Percentiles rank a stretch among this genome's conserved stretches.
Conservation (phyloP, 1,284 basidiomycete species). For the Fomitopsis pinicola region DNA sequence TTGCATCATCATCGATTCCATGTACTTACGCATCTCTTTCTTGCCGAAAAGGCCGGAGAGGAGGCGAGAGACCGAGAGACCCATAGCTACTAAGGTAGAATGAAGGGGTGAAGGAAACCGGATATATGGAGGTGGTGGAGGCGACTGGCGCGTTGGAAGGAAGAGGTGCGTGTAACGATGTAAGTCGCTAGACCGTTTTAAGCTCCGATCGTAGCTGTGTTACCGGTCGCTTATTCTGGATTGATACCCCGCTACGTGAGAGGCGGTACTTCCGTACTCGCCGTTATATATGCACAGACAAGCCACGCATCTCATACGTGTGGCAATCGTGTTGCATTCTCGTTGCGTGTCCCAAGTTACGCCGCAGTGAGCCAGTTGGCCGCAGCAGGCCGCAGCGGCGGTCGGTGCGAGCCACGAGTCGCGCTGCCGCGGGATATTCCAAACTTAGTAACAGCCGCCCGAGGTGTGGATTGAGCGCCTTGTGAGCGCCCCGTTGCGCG, state of each 20-base stretch:
- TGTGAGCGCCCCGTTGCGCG: too few species aligned
- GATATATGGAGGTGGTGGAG: conserved; percentile 18
- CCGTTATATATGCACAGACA: background rate
- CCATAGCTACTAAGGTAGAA: conserved; percentile 50
- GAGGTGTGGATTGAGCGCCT: too few species aligned
- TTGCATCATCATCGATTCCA: conserved; percentile 22
- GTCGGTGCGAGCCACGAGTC: background rate
- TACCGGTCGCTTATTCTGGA: background rate
- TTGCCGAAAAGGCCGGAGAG: conserved; percentile 93
- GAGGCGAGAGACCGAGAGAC: conserved; percentile 80
- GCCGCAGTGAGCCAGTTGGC: background rate
- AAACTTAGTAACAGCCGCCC: background rate
- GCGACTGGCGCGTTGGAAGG: conserved; percentile 15
- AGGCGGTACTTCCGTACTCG: background rate
- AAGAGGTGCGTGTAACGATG: conserved; percentile 19
- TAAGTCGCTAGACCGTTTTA: conserved; percentile 18
- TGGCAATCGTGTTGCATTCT: background rate
- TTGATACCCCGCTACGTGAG: background rate
- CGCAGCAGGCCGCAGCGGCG: background rate
- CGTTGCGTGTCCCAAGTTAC: background rate
- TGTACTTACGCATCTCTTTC: conserved; percentile 95
- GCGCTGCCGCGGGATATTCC: background rate
- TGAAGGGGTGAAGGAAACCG: conserved; percentile 15
- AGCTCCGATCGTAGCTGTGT: conserved; percentile 25
- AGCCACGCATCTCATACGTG: background rate